Percentiles rank a stretch among this genome's conserved stretches.
Evolutionary conservation across 208 protist species (phyloP).

Genomic region (Leishmania turanica): DNA sequence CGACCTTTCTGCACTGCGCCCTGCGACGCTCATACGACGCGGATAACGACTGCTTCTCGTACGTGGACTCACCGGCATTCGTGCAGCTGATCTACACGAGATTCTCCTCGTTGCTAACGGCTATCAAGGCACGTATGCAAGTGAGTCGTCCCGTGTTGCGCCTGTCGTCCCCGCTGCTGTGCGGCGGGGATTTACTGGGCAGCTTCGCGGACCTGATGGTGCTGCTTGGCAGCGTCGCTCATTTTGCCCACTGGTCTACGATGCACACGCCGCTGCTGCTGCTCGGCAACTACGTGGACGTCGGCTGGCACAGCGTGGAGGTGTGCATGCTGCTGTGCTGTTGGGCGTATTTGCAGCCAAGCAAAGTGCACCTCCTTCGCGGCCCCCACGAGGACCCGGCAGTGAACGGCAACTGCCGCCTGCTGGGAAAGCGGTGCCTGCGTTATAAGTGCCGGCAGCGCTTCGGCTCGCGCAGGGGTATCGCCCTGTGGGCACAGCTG

Average conservation of each 20-base stretch:
- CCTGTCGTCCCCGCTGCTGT: slow-evolving; percentile 55
- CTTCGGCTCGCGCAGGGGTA: slow-evolving; percentile 59
- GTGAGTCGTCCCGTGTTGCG: slow-evolving; percentile 35
- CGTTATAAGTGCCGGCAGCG: slow-evolving; percentile 64
- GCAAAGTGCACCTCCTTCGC: slow-evolving; percentile 79
- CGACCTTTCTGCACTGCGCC: slow-evolving; percentile 25
- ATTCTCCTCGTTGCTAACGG: slow-evolving; percentile 14
- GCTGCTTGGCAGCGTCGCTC: slow-evolving; percentile 40
- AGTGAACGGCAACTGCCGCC: slow-evolving; percentile 67
- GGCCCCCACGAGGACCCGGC: slow-evolving; percentile 86
- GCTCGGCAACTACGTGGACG: slow-evolving; percentile 97
- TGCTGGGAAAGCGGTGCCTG: slow-evolving; percentile 61
- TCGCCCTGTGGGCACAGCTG: slow-evolving; percentile 63
- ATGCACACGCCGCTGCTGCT: slow-evolving; percentile 90
- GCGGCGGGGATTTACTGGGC: slow-evolving; percentile 74
- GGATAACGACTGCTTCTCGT: slow-evolving; percentile 16
- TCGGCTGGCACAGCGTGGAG: slow-evolving; percentile 85
- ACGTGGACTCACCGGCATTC: slow-evolving; percentile 10
- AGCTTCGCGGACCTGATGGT: slow-evolving; percentile 68
- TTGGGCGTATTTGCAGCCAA: slow-evolving; percentile 61
- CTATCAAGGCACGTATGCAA: slow-evolving; percentile 4
- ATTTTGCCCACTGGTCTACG: slow-evolving; percentile 55
- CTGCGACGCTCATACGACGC: slow-evolving; percentile 28
- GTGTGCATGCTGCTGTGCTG: slow-evolving; percentile 74
- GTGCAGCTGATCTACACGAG: slow-evolving; percentile 7